These are phyloP conservation scores for Colletotrichum sublineola DNA, from an alignment of 2,329 filamentous ascomycete species.

Conservation along the genomic window DNA sequence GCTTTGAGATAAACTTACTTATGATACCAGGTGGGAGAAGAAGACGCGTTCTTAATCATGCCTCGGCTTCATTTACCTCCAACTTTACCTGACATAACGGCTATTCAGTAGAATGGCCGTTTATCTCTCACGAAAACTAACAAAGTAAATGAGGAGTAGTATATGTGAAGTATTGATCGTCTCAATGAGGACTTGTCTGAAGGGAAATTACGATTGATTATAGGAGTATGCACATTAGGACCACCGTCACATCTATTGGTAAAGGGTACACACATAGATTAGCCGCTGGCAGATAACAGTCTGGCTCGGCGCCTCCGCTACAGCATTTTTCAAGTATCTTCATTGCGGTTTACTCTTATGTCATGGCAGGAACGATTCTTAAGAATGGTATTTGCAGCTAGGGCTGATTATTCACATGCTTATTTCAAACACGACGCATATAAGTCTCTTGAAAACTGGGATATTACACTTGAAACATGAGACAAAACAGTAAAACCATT, in stretches of 20 bases:
- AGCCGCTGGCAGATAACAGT: no score
- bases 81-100: not conserved
- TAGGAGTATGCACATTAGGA: not conserved
- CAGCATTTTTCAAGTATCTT: no score
- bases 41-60: slow-evolving; percentile 22
- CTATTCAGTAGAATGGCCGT: no score
- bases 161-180: not conserved
- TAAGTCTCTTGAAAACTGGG: not conserved
- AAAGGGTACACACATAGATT: not conserved
- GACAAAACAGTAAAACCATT: not conserved
- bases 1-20: not conserved
- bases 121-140: no score
- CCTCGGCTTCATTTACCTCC: not conserved
- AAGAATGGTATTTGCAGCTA: not conserved
- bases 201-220: not conserved
- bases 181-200: not conserved
- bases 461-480: not conserved
- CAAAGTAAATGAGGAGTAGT: not conserved
- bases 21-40: slow-evolving; percentile 34
- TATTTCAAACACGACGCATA: not conserved
- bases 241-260: not conserved
- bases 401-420: not conserved
- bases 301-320: no score
- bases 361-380: not conserved
- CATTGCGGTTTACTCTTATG: not conserved